Evolutionary conservation across 805 yeast genomes (phyloP).

Genomic region (Candida fluviatilis): DNA sequence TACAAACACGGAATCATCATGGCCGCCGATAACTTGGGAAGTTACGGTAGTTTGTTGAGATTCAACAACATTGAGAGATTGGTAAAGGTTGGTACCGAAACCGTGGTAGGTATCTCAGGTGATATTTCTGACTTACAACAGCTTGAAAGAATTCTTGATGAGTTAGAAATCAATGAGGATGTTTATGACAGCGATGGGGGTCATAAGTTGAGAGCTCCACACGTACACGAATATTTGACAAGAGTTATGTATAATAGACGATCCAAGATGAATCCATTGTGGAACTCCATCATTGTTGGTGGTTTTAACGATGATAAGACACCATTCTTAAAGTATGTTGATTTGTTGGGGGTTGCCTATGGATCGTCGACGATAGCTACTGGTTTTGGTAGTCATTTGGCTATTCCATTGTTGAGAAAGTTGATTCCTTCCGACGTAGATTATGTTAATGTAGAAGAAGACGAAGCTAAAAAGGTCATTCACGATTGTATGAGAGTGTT

Average conservation of each 20-base stretch:
- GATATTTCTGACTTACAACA: conserved; percentile 93
- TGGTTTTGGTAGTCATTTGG: conserved; percentile 95
- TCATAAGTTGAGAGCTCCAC: conserved; percentile 68
- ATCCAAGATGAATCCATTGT: conserved; percentile 89
- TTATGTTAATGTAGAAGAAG: conserved; percentile 61
- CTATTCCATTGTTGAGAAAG: conserved; percentile 85
- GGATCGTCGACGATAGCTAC: conserved; percentile 88
- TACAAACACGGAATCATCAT: conserved; percentile 85
- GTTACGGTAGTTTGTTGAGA: conserved; percentile 90
- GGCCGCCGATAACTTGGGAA: conserved; percentile 91
- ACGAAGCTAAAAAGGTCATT: conserved; percentile 72
- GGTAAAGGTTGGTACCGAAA: conserved; percentile 75
- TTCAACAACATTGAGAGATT: conserved; percentile 83
- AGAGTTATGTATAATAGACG: conserved; percentile 84
- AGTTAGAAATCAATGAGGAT: conserved; percentile 68
- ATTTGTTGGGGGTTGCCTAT: conserved; percentile 87
- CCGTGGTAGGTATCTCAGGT: conserved; percentile 92
- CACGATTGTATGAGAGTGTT: conserved; percentile 89
- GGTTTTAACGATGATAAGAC: conserved; percentile 67
- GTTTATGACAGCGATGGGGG: conserved; percentile 70
- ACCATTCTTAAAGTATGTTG: conserved; percentile 82
- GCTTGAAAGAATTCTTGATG: conserved; percentile 68
- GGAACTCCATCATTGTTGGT: conserved; percentile 92
- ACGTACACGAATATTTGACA: conserved; percentile 82
- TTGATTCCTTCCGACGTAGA: conserved; percentile 77